A percentile compares a stretch with the other conserved stretches of the same genome.
Evolutionary conservation across 495 filamentous ascomycete species (phyloP).

Genomic region (Penicillium simplicissimum): DNA sequence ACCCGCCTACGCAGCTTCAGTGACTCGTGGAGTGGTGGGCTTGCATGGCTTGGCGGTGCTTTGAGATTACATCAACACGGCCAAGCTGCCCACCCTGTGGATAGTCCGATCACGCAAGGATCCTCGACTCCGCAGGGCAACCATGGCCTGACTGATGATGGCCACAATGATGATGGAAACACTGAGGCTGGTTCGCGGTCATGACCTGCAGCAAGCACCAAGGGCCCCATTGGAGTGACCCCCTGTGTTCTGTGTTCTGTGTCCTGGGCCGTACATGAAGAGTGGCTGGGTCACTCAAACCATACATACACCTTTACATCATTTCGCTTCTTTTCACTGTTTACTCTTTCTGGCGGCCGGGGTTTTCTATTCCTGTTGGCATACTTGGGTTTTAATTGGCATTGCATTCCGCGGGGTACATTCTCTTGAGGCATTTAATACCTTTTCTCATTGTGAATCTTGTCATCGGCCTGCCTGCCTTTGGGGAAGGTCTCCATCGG

Average conservation of each 20-base stretch:
- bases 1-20: slow-evolving; percentile 46
- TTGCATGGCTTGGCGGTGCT: slow-evolving; percentile 47
- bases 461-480: background rate
- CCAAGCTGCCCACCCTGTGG: background rate
- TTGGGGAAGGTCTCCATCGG: background rate
- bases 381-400: slow-evolving; percentile 28
- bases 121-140: slow-evolving; percentile 15
- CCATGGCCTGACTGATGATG: slow-evolving; percentile 3
- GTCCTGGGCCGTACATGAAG: slow-evolving; percentile 13
- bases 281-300: slow-evolving; percentile 30
- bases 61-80: slow-evolving; percentile 16
- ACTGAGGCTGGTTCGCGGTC: slow-evolving; percentile 13
- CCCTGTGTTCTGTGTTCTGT: background rate
- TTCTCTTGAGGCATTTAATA: slow-evolving; percentile 22
- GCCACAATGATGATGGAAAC: slow-evolving; percentile 1
- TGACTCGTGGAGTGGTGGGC: slow-evolving; percentile 44
- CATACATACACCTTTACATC: slow-evolving; percentile 19
- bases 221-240: background rate
- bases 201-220: slow-evolving; percentile 7
- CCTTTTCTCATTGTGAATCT: slow-evolving; percentile 13
- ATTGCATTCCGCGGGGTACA: slow-evolving; percentile 29
- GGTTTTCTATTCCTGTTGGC: slow-evolving; percentile 6
- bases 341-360: background rate
- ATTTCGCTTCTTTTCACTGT: slow-evolving; percentile 4
- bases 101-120: slow-evolving; percentile 21